A percentile compares a stretch with the other conserved stretches of the same genome.
phyloP scores from a whole-genome alignment of 2,329 filamentous ascomycete genomes.

The Aspergillus spinulosporus region DNA sequence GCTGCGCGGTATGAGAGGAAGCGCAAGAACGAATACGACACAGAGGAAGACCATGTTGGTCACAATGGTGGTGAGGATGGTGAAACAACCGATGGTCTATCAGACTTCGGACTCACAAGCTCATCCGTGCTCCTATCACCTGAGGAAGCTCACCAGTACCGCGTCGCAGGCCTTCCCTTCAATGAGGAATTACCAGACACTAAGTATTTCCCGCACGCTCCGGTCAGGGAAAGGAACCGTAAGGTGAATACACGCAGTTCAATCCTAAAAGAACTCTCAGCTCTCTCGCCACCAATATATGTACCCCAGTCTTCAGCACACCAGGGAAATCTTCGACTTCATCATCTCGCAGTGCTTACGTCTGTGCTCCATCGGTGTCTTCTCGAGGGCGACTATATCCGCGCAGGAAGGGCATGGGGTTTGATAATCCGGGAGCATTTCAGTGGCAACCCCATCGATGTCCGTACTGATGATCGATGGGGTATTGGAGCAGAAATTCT shows the following conservation, averaged over 20 bases:
- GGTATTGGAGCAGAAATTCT: conserved; percentile 81
- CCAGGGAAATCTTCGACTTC: conserved; percentile 41
- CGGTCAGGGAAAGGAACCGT: conserved; percentile 15
- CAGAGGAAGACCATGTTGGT: conserved; percentile 18
- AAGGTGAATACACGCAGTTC: conserved; percentile 18
- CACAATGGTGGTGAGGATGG: conserved; percentile 24
- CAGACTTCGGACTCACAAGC: conserved; percentile 19
- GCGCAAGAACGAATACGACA: conserved; percentile 32
- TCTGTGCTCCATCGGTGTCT: conserved; percentile 72
- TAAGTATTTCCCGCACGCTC: conserved; percentile 45
- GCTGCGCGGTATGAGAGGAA: conserved; percentile 40
- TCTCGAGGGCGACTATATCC: conserved; percentile 66
- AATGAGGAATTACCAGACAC: conserved; percentile 39
- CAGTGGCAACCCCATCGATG: conserved; percentile 61
- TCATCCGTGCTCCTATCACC: conserved; percentile 38
- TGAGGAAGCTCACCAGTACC: conserved; percentile 46
- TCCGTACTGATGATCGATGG: conserved; percentile 72
- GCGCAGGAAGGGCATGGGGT: conserved; percentile 73
- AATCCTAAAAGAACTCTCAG: conserved; percentile 31
- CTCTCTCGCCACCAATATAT: conserved; percentile 37
- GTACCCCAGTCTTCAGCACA: conserved; percentile 34
- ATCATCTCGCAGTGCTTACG: conserved; percentile 67
- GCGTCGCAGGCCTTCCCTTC: conserved; percentile 42
- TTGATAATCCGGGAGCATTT: conserved; percentile 67
- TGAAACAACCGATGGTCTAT: conserved; percentile 33